Conservation (phyloP, 2,329 filamentous ascomycete species). For the Arthrocladium fulminans region DNA sequence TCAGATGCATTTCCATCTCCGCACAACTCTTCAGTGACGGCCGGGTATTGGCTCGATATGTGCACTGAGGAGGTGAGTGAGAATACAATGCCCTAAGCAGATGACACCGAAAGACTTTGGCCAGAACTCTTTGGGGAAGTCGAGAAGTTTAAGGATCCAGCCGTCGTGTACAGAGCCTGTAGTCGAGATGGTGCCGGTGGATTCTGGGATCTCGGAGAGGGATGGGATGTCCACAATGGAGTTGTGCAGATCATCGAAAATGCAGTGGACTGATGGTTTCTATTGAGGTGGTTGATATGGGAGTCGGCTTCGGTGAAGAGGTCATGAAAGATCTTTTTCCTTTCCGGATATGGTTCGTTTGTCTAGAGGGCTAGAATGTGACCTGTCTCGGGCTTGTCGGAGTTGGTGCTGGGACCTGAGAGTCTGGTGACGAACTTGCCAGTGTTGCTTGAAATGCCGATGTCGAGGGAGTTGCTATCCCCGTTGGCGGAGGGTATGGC, state of each 20-base stretch:
- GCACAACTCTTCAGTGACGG: conserved; percentile 40
- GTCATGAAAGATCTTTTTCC: conserved; percentile 41
- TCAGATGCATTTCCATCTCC: conserved; percentile 36
- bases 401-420: background rate
- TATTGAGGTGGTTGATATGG: conserved; percentile 46
- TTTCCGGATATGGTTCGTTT: conserved; percentile 47
- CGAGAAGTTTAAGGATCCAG: conserved; percentile 37
- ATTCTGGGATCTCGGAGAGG: conserved; percentile 41
- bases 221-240: conserved; percentile 14
- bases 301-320: conserved; percentile 46
- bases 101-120: conserved; percentile 43
- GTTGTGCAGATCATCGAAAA: conserved; percentile 43
- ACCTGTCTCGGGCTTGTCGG: conserved; percentile 16
- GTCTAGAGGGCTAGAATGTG: conserved; percentile 51
- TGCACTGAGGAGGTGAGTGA: conserved; percentile 37
- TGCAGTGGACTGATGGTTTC: conserved; percentile 47
- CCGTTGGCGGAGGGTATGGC: background rate
- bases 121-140: conserved; percentile 43
- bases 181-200: conserved; percentile 39
- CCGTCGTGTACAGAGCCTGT: conserved; percentile 42
- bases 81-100: conserved; percentile 42
- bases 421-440: background rate
- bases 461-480: background rate
- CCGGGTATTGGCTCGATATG: conserved; percentile 30
- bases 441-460: background rate